Evolutionary conservation across 2,329 filamentous ascomycete genomes (phyloP).

Genomic region (Colletotrichum lentis): DNA sequence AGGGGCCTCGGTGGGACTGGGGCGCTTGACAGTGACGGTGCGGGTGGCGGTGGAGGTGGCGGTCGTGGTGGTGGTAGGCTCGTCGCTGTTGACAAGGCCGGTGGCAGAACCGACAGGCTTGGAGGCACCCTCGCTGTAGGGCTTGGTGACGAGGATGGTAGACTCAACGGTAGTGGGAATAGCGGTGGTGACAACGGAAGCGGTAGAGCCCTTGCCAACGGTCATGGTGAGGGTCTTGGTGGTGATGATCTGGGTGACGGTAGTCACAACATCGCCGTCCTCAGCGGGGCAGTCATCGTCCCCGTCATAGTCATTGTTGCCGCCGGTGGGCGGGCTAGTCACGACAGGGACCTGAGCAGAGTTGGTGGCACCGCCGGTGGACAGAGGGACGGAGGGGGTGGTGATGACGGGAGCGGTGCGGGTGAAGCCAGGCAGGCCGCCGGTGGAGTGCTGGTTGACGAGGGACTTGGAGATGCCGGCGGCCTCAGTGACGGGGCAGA

Average conservation of each 20-base stretch:
- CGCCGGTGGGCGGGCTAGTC: conserved; percentile 23
- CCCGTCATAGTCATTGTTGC: conserved; percentile 27
- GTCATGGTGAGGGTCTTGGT: conserved; percentile 49
- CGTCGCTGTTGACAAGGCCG: conserved; percentile 28
- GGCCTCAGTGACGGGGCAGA: conserved; percentile 57
- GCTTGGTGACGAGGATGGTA: conserved; percentile 46
- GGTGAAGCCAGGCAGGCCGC: conserved; percentile 51
- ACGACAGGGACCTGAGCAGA: conserved; percentile 38
- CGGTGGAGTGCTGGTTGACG: conserved; percentile 48
- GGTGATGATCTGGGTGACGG: conserved; percentile 44
- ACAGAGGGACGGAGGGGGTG: conserved; percentile 41
- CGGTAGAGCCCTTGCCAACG: conserved; percentile 45
- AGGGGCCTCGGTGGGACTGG: conserved; percentile 24
- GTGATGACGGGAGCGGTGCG: conserved; percentile 44
- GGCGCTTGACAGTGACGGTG: conserved; percentile 47
- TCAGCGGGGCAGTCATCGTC: conserved; percentile 34
- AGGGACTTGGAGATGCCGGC: conserved; percentile 52
- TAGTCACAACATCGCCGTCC: conserved; percentile 35
- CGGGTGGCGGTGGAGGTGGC: conserved; percentile 49
- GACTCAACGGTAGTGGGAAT: conserved; percentile 54
- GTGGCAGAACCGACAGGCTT: conserved; percentile 17
- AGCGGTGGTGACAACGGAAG: conserved; percentile 52
- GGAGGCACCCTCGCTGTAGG: too few species aligned
- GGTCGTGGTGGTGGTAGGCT: conserved; percentile 51
- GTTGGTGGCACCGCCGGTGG: conserved; percentile 49